A percentile compares a stretch with the other conserved stretches of the same genome.
Conservation (phyloP, 2,329 filamentous ascomycete genomes). For the Zopfia rhizophila region DNA sequence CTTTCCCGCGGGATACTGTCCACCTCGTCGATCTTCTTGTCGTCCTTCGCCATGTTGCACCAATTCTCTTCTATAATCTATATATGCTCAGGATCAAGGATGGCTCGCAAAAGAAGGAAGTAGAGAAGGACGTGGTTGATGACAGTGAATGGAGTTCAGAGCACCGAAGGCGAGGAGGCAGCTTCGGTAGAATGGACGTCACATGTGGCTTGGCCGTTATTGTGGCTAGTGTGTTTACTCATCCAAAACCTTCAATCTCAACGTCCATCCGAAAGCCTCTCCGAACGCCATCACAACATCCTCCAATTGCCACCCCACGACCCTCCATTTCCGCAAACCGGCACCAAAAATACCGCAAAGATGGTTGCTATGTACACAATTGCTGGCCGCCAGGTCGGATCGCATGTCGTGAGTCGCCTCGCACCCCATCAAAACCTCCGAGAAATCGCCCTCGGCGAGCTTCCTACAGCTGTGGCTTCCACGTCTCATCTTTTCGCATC, state of each 20-base stretch:
- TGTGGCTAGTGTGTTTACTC: no score
- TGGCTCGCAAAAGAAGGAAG: no score
- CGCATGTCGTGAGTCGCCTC: conserved; percentile 60
- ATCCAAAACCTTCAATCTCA: no score
- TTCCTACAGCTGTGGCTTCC: conserved; percentile 5
- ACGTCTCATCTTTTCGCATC: background rate
- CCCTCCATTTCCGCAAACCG: conserved; percentile 24
- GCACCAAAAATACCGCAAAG: conserved; percentile 40
- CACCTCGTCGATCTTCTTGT: conserved; percentile 38
- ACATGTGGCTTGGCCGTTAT: no score
- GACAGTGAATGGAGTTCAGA: background rate
- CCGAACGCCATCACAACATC: conserved; percentile 29
- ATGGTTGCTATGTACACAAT: conserved; percentile 66
- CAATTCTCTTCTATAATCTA: background rate
- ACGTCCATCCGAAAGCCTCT: conserved; percentile 28
- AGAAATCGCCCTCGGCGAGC: background rate
- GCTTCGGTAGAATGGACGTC: no score
- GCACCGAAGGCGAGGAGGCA: no score
- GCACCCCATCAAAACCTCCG: background rate
- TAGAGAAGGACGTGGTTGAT: no score
- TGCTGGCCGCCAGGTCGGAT: conserved; percentile 64
- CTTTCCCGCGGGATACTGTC: conserved; percentile 55
- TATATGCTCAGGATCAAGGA: no score
- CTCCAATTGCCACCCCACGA: conserved; percentile 16
- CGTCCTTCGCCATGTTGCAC: conserved; percentile 53